Percentiles rank a stretch among this genome's conserved stretches.
These are phyloP conservation scores for Auriscalpium orientale DNA, from an alignment of 768 basidiomycete genomes.

Conservation along the genomic window DNA sequence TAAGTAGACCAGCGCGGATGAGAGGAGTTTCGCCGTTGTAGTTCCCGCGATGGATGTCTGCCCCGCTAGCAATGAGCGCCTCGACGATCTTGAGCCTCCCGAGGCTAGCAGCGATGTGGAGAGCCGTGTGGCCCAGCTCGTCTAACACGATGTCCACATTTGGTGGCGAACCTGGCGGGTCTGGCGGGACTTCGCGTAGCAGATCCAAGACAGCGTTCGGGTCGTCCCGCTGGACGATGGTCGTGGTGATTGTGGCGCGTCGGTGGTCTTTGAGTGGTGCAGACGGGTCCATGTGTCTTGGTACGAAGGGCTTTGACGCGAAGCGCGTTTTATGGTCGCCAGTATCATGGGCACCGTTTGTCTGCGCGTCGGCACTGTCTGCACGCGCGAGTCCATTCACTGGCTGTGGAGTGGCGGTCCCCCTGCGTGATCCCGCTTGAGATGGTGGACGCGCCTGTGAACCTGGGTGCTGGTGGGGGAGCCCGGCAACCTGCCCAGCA, in stretches of 20 bases:
- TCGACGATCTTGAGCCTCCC: constrained; percentile 62
- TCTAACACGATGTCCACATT: constrained; percentile 87
- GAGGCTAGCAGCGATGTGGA: constrained; percentile 89
- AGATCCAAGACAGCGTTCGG: constrained; percentile 52
- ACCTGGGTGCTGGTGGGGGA: constrained; percentile 11
- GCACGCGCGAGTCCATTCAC: constrained; percentile 9
- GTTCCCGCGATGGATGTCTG: constrained; percentile 88
- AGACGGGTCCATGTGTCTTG: constrained; percentile 45
- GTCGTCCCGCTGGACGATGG: constrained; percentile 67
- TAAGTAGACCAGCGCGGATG: constrained; percentile 85
- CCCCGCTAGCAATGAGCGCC: constrained; percentile 66
- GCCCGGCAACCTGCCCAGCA: constrained; percentile 3
- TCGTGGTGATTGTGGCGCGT: constrained; percentile 53
- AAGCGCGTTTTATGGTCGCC: constrained; percentile 49
- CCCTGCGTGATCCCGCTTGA: constrained; percentile 19
- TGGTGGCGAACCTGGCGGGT: constrained; percentile 25
- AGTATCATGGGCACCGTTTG: constrained; percentile 32
- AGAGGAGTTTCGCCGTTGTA: constrained; percentile 91
- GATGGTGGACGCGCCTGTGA: constrained; percentile 22
- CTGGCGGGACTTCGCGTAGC: constrained; percentile 53
- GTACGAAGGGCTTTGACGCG: constrained; percentile 55
- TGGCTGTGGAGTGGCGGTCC: constrained; percentile 10
- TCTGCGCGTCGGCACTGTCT: constrained; percentile 29
- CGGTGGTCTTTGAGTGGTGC: constrained; percentile 43
- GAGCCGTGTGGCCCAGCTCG: constrained; percentile 88